phyloP scores from a whole-genome alignment of 2,329 filamentous ascomycete species.

The Epichloe glyceriae region DNA sequence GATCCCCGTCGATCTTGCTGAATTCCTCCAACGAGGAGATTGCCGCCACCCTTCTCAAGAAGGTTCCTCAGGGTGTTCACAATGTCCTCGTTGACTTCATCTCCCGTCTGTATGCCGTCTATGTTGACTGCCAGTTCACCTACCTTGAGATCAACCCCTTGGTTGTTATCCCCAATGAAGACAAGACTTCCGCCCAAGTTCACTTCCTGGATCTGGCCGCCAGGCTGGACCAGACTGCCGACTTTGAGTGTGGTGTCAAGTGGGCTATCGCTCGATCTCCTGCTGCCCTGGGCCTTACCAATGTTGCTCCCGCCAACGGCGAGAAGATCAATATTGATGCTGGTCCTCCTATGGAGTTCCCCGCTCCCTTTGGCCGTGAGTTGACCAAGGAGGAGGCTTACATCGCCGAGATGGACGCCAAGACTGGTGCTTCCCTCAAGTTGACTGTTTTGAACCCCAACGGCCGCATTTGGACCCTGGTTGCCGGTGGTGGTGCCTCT shows the following conservation, averaged over 20 bases:
- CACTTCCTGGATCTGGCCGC: slow-evolving; percentile 97
- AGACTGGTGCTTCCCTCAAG: slow-evolving; percentile 98
- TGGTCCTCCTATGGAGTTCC: slow-evolving; percentile 97
- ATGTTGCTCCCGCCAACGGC: slow-evolving; percentile 46
- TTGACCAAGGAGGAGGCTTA: slow-evolving; percentile 98
- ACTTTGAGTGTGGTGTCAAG: slow-evolving; percentile 98
- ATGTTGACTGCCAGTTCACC: slow-evolving; percentile 99
- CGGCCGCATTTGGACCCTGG: slow-evolving; percentile 94
- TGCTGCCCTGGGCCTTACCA: slow-evolving; percentile 71
- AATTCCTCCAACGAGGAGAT: slow-evolving; percentile 94
- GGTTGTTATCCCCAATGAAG: slow-evolving; percentile 90
- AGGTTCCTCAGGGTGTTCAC: slow-evolving; percentile 90
- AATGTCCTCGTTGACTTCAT: slow-evolving; percentile 99
- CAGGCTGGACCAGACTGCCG: slow-evolving; percentile 97
- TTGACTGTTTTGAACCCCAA: slow-evolving; percentile 86
- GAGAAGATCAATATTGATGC: slow-evolving; percentile 86
- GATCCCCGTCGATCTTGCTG: slow-evolving; percentile 84
- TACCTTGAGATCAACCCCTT: slow-evolving; percentile 99
- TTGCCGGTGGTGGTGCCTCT: slow-evolving; percentile 97
- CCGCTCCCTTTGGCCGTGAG: slow-evolving; percentile 96
- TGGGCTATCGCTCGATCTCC: slow-evolving; percentile 94
- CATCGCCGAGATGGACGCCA: slow-evolving; percentile 96
- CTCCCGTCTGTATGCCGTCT: slow-evolving; percentile 93
- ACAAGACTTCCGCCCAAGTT: slow-evolving; percentile 83
- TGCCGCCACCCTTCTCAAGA: slow-evolving; percentile 69